Conservation (phyloP, 2,329 filamentous ascomycete genomes). For the Metarhizium album region DNA sequence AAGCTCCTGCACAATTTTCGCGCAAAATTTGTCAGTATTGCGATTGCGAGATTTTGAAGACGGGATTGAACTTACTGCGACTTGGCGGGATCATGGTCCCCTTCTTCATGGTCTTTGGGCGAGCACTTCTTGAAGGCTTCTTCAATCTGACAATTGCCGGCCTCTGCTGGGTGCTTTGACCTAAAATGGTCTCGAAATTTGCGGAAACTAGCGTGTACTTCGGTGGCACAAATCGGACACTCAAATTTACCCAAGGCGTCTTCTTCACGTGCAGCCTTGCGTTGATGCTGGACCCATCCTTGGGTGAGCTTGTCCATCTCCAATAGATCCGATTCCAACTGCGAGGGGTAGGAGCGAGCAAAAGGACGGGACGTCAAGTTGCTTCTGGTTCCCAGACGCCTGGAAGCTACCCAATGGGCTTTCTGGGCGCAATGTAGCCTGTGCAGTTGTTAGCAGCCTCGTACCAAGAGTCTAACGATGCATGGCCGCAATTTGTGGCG, state of each 20-base stretch:
- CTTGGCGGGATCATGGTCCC: background rate
- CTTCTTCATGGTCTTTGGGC: slow-evolving; percentile 6
- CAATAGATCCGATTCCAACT: background rate
- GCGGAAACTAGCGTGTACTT: slow-evolving; percentile 15
- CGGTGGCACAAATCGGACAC: slow-evolving; percentile 15
- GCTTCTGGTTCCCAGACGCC: background rate
- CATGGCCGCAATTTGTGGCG: too few relatives aligned
- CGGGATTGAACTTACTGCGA: background rate
- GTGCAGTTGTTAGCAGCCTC: background rate
- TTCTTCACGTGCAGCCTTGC: slow-evolving; percentile 13
- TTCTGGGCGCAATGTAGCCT: background rate
- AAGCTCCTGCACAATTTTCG: background rate
- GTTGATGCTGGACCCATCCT: slow-evolving; percentile 15
- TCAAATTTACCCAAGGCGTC: slow-evolving; percentile 6
- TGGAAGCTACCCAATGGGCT: background rate
- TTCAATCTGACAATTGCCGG: slow-evolving; percentile 16
- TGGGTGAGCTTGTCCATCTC: slow-evolving; percentile 10
- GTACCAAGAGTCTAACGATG: background rate
- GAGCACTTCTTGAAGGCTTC: slow-evolving; percentile 14
- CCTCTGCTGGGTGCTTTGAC: slow-evolving; percentile 11
- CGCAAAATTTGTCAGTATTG: background rate
- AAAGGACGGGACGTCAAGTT: background rate
- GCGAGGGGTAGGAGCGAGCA: background rate
- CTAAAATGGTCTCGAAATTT: slow-evolving; percentile 17
- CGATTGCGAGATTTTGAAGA: too few relatives aligned